Evolutionary conservation across 2,329 filamentous ascomycete genomes (phyloP), one percentile per base, ranked within the genome.

Genomic region (Aspergillus sclerotialis): DNA sequence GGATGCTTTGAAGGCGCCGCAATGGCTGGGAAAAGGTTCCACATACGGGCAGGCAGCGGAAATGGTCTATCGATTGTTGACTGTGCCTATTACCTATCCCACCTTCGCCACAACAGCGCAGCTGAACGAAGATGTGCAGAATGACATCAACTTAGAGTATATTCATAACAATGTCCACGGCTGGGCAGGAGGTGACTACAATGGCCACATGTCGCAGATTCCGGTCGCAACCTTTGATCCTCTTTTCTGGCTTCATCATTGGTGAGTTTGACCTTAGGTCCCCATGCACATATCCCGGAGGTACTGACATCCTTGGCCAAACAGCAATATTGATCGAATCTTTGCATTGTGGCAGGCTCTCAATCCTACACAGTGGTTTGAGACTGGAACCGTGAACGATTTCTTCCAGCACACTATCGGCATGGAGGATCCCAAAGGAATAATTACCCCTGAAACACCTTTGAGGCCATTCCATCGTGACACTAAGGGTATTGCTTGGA

Each of bases 151-250:
- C 11, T 33, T 45, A 6, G 37, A 47, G 13, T 30, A 16, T 8
- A 17, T 30, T 17, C 28, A 30, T n/a, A 30, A 30, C 12, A 18
- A 30, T 28, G 59, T 72, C 25, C 69, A 72, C 44, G 72, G 72
- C 24, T 68, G 73, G 37, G 68, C 71, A 5, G 83, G 73, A 24
- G 63, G 71, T 34, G 57, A 61, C 39, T 69, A 71, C 24, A 42
- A 36, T 25, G 81, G 82, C 2, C 81, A 85, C 48, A 82, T 84
- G 75, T 75, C 73, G 27, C 82, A 76, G 55, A 76, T 80, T 19
- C 76, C 79, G n/a, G 80, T 83, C 42, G 83, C 84, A 1, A 75
- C 82, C 0, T 92, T 87, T 53, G 86, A 93, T 52, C 85, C 85
- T 0, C 63, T 85, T 5, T 89, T 89, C 58, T 84, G 82, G 60